Percentiles rank a stretch among this genome's conserved stretches.
These are phyloP conservation scores for Coemansia sp. DNA, from an alignment of 192 early-diverging fungal species.

Conservation along the genomic window DNA sequence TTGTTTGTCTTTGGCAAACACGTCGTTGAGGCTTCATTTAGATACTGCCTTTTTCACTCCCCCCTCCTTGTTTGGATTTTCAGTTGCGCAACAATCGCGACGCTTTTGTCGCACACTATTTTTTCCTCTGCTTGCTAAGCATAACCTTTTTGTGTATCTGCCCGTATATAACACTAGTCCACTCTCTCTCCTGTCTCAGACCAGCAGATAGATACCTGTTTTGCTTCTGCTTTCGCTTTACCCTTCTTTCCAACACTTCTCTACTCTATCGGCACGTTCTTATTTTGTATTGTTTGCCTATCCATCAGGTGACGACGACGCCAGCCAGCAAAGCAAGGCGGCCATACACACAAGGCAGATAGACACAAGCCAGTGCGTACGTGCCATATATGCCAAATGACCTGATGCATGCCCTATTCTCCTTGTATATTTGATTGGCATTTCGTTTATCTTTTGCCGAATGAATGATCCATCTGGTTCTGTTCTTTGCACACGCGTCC, in stretches of 20 bases:
- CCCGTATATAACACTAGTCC: background rate
- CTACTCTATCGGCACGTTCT: slow-evolving; percentile 3
- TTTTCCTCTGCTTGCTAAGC: background rate
- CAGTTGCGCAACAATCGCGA: background rate
- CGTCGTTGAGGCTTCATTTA: slow-evolving; percentile 9
- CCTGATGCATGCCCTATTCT: background rate
- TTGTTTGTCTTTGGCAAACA: slow-evolving; percentile 6
- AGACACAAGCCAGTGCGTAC: background rate
- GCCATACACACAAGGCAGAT: background rate
- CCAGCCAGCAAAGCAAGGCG: background rate
- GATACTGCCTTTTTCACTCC: slow-evolving; percentile 6
- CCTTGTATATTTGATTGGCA: background rate
- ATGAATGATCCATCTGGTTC: slow-evolving; percentile 9
- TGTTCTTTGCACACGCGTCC: background rate
- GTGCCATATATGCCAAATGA: slow-evolving; percentile 1
- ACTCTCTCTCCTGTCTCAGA: background rate
- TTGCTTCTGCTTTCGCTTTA: background rate
- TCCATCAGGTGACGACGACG: background rate
- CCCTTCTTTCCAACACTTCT: background rate
- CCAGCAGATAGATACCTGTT: background rate
- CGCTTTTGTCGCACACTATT: background rate
- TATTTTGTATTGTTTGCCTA: background rate
- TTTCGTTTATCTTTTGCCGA: background rate
- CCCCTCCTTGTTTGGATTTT: slow-evolving; percentile 10
- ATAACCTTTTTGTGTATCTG: background rate